phyloP scores from a whole-genome alignment of 2,329 filamentous ascomycete genomes.

The Leptosphaerulina australis region DNA sequence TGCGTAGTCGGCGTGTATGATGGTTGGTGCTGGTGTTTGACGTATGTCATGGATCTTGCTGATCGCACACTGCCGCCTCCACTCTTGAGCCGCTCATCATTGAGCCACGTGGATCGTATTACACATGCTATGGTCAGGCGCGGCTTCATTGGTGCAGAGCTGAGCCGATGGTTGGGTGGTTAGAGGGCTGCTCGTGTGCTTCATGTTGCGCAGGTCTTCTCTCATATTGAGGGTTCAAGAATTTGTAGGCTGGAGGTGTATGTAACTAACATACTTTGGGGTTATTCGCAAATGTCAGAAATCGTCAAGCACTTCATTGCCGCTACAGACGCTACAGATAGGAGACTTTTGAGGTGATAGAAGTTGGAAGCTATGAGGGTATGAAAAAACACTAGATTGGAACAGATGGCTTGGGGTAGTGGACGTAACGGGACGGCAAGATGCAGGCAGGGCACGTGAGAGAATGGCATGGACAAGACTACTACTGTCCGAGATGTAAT shows the following conservation, averaged over 20 bases:
- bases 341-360: constrained; percentile 8
- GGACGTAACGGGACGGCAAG: neutral
- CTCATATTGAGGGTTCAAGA: no score
- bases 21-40: constrained; percentile 2
- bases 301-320: constrained; percentile 2
- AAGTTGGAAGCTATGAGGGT: neutral
- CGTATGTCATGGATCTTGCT: constrained; percentile 3
- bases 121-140: constrained; percentile 1
- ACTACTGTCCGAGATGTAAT: constrained; percentile 17
- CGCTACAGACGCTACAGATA: constrained; percentile 13
- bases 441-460: constrained; percentile 9
- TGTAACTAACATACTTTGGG: no score
- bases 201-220: no score
- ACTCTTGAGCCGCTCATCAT: constrained; percentile 11
- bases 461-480: constrained; percentile 21
- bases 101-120: constrained; percentile 10
- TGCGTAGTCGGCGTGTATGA: constrained; percentile 5
- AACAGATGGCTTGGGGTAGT: neutral
- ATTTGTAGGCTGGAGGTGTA: no score
- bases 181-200: neutral
- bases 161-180: neutral
- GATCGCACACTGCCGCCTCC: constrained; percentile 10
- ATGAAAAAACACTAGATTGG: constrained; percentile 1
- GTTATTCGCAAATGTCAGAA: no score
- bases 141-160: neutral